These are phyloP conservation scores for Colletotrichum lini DNA, from an alignment of 2,329 filamentous ascomycete genomes.

Conservation along the genomic window DNA sequence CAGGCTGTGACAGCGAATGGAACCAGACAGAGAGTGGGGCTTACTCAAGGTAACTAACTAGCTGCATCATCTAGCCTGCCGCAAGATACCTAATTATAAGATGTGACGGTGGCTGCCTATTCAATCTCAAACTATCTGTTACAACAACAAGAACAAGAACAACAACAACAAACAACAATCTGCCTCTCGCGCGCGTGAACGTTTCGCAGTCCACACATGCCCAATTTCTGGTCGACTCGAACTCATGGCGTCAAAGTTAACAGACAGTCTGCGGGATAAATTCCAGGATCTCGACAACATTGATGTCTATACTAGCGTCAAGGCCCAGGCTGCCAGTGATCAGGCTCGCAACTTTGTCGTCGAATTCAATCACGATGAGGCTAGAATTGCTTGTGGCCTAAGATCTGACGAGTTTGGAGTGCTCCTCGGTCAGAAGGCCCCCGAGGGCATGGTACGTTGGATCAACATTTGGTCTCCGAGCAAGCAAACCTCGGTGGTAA, in stretches of 20 bases:
- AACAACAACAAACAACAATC: too few relatives aligned
- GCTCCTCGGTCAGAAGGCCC: conserved; percentile 52
- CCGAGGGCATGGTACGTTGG: conserved; percentile 69
- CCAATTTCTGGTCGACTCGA: not conserved
- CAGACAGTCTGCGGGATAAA: conserved; percentile 40
- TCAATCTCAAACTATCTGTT: too few relatives aligned
- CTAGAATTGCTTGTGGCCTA: conserved; percentile 71
- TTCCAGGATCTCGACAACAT: conserved; percentile 70
- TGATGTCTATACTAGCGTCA: conserved; percentile 60
- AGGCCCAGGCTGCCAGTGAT: conserved; percentile 56
- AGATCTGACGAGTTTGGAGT: conserved; percentile 55
- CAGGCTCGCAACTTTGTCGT: conserved; percentile 72
- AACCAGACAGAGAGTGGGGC: not conserved
- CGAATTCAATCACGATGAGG: conserved; percentile 72
- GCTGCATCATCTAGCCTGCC: not conserved
- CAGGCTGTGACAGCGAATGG: not conserved
- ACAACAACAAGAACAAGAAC: not conserved
- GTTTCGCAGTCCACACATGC: not conserved
- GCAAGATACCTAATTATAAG: not conserved
- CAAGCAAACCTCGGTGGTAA: conserved; percentile 68
- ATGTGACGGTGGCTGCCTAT: not conserved
- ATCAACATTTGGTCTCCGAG: conserved; percentile 83
- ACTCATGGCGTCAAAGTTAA: not conserved
- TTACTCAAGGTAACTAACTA: too few relatives aligned
- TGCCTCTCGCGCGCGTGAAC: not conserved